Conservation (phyloP, 805 yeast genomes). For the Kodamaea nitidulidarum region DNA sequence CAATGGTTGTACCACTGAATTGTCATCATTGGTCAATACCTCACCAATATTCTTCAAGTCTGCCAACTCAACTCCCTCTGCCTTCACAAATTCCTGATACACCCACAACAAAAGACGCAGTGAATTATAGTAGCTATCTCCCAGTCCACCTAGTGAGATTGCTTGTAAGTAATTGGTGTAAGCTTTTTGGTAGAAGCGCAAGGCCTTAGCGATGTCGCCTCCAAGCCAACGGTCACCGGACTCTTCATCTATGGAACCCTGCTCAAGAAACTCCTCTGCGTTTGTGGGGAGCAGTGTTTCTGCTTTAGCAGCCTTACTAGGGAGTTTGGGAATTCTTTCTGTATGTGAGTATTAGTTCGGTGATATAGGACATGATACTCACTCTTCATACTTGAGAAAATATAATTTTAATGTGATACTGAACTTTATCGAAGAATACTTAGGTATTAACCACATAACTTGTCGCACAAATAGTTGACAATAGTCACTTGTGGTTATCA, state of each 20-base stretch:
- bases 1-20: slow-evolving; percentile 40
- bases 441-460: too few species aligned
- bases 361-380: too few species aligned
- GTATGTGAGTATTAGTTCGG: slow-evolving; percentile 1
- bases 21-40: slow-evolving; percentile 21
- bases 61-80: slow-evolving; percentile 40
- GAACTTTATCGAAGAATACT: too few species aligned
- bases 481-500: too few species aligned
- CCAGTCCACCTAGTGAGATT: slow-evolving; percentile 16
- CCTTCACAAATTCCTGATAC: slow-evolving; percentile 46
- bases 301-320: slow-evolving; percentile 12
- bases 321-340: slow-evolving; percentile 15
- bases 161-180: slow-evolving; percentile 41
- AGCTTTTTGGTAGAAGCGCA: slow-evolving; percentile 63
- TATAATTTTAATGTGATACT: background rate
- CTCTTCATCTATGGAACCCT: slow-evolving; percentile 61
- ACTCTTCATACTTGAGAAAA: slow-evolving; percentile 6
- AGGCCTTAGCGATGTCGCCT: slow-evolving; percentile 60
- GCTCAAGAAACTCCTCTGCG: slow-evolving; percentile 51
- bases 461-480: too few species aligned
- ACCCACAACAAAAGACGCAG: slow-evolving; percentile 58
- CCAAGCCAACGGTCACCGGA: slow-evolving; percentile 73
- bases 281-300: slow-evolving; percentile 29
- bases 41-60: slow-evolving; percentile 31
- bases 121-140: slow-evolving; percentile 57